These are phyloP conservation scores for Keithomyces neogunnii DNA, from an alignment of 2,329 filamentous ascomycete species.

Conservation along the genomic window DNA sequence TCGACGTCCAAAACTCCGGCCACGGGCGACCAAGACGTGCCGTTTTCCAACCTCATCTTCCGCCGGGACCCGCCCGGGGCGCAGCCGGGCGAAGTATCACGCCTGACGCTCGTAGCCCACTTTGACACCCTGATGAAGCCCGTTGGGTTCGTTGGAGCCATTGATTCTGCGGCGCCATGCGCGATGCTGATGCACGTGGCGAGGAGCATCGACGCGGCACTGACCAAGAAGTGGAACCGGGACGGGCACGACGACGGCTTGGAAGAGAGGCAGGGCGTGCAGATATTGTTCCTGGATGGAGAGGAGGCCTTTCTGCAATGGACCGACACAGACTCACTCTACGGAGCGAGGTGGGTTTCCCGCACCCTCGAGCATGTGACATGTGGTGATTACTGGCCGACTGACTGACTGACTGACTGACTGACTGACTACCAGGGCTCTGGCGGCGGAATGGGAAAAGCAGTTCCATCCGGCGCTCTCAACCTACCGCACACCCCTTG, in stretches of 20 bases:
- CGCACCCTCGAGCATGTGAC: background rate
- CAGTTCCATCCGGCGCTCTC: constrained; percentile 61
- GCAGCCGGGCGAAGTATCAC: constrained; percentile 61
- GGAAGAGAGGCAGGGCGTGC: constrained; percentile 73
- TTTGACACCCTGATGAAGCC: constrained; percentile 82
- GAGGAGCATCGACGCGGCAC: constrained; percentile 66
- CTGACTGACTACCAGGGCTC: constrained; percentile 34
- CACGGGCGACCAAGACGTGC: constrained; percentile 60
- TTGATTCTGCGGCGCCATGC: constrained; percentile 87
- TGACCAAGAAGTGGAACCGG: constrained; percentile 73
- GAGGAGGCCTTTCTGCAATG: constrained; percentile 85
- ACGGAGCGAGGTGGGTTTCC: constrained; percentile 63
- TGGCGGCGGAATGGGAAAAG: constrained; percentile 75
- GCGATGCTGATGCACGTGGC: constrained; percentile 88
- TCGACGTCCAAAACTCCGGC: constrained; percentile 77
- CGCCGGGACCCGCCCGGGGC: constrained; percentile 83
- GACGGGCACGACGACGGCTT: constrained; percentile 45
- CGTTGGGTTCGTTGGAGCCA: constrained; percentile 84
- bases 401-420: background rate
- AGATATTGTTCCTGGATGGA: constrained; percentile 84
- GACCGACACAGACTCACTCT: constrained; percentile 76
- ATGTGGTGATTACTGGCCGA: background rate
- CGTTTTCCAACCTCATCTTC: constrained; percentile 82
- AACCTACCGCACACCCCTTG: constrained; percentile 65
- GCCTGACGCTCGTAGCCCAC: constrained; percentile 84